Evolutionary conservation across 2,329 filamentous ascomycete species (phyloP).

Genomic region (Mycosphaerella arachidis): DNA sequence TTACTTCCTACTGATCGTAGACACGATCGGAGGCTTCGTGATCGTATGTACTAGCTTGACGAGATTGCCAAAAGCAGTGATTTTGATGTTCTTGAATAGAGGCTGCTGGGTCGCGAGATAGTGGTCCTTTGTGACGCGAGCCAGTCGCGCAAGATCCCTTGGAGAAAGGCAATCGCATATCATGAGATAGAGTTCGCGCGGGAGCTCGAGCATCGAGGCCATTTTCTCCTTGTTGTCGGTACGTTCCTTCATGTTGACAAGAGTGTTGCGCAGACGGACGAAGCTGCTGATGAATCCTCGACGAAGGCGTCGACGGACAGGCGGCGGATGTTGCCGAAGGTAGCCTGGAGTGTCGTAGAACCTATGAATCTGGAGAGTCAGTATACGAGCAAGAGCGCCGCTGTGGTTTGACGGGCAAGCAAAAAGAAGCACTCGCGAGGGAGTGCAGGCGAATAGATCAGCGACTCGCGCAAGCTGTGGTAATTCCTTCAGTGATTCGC

Average conservation of each 20-base stretch:
- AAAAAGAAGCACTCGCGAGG: neutral
- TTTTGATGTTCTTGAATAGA: constrained; percentile 15
- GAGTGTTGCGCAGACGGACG: neutral
- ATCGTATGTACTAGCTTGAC: constrained; percentile 17
- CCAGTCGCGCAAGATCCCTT: constrained; percentile 13
- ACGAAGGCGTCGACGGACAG: neutral
- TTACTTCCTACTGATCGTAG: constrained; percentile 13
- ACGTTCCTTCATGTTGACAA: neutral
- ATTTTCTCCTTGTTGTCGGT: neutral
- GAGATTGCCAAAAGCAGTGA: constrained; percentile 10
- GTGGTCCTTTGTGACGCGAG: constrained; percentile 15
- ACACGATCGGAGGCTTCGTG: constrained; percentile 15
- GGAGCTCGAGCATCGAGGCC: constrained; percentile 17
- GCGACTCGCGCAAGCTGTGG: neutral
- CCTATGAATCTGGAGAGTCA: neutral
- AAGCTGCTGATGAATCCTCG: neutral
- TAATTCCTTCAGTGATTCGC: neutral
- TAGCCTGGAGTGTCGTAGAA: neutral
- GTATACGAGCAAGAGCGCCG: too few relatives aligned
- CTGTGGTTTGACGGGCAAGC: neutral
- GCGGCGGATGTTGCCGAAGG: neutral
- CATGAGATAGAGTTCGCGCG: constrained; percentile 23
- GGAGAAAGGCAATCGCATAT: constrained; percentile 16
- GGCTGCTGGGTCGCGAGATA: constrained; percentile 22
- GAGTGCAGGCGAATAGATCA: neutral